Evolutionary conservation across 345 rosid genomes (phyloP).

Genomic region (Hibiscus tridactylites): DNA sequence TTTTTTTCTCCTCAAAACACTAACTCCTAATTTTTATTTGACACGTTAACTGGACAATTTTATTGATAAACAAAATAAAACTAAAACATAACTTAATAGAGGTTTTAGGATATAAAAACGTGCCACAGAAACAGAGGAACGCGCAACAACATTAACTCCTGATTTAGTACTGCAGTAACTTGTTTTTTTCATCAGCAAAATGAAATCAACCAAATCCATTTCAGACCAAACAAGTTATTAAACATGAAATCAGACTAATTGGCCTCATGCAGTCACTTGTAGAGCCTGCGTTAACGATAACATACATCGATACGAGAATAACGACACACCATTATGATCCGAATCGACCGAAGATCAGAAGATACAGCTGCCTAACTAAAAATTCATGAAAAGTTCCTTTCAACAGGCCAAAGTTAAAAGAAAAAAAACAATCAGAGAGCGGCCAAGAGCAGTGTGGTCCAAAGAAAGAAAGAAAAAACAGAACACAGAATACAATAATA

Average conservation of each 20-base stretch:
- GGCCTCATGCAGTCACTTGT: background rate
- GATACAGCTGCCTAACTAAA: slow-evolving; percentile 17
- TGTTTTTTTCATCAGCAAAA: background rate
- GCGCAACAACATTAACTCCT: too few species aligned
- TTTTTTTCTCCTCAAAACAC: background rate
- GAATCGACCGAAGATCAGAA: slow-evolving; percentile 2
- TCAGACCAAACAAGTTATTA: background rate
- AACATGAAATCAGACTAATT: background rate
- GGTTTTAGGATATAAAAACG: too few species aligned
- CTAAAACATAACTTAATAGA: too few species aligned
- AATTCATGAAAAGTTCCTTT: slow-evolving; percentile 16
- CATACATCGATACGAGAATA: background rate
- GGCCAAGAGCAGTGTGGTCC: slow-evolving; percentile 29
- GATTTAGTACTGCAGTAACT: background rate
- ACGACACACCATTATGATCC: background rate
- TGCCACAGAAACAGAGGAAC: too few species aligned
- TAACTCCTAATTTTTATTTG: too few species aligned
- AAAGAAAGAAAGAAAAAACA: background rate
- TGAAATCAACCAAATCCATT: background rate
- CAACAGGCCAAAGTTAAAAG: slow-evolving; percentile 6
- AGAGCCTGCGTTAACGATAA: background rate
- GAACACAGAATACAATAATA: background rate
- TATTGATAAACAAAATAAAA: too few species aligned
- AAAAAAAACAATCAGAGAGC: background rate
- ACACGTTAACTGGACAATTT: too few species aligned